phyloP scores from a whole-genome alignment of 2,329 filamentous ascomycete species.

The Beauveria bassiana region DNA sequence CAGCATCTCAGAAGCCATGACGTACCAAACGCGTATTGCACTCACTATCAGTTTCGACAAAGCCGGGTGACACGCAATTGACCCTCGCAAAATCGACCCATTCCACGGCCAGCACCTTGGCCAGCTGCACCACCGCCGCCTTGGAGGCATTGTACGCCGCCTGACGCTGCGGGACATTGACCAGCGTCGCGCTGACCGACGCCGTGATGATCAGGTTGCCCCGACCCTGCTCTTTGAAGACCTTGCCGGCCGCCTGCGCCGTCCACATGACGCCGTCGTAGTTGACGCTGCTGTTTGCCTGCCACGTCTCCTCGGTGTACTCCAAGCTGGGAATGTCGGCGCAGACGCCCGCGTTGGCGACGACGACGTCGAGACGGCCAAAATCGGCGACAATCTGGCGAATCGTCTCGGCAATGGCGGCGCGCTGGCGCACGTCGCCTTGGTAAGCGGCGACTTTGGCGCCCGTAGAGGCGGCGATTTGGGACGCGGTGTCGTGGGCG shows the following conservation, averaged over 20 bases:
- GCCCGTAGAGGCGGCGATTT: constrained; percentile 13
- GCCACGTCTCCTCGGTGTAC: constrained; percentile 20
- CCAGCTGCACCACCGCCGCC: constrained; percentile 47
- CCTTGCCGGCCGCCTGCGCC: constrained; percentile 17
- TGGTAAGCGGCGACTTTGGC: constrained; percentile 25
- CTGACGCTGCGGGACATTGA: constrained; percentile 34
- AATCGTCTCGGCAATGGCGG: constrained; percentile 12
- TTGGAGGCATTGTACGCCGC: constrained; percentile 62
- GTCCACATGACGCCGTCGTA: constrained; percentile 22
- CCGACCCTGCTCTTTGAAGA: constrained; percentile 19
- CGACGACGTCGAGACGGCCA: constrained; percentile 19
- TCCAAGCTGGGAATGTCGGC: constrained; percentile 19
- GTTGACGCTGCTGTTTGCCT: constrained; percentile 19
- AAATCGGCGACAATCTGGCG: constrained; percentile 18
- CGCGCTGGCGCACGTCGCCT: constrained; percentile 25
- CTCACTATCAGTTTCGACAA: constrained; percentile 54
- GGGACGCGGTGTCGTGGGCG: constrained; percentile 10
- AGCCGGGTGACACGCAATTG: constrained; percentile 64
- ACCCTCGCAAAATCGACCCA: constrained; percentile 63
- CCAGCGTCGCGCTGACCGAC: constrained; percentile 15
- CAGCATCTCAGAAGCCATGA: background rate
- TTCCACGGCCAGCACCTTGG: constrained; percentile 53
- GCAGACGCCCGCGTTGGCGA: constrained; percentile 23
- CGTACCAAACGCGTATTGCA: background rate
- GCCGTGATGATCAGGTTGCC: constrained; percentile 23